Percentiles rank a stretch among this genome's conserved stretches.
These are phyloP conservation scores for Phlebopus sp. DNA, from an alignment of 1,284 basidiomycete species.

Conservation along the genomic window DNA sequence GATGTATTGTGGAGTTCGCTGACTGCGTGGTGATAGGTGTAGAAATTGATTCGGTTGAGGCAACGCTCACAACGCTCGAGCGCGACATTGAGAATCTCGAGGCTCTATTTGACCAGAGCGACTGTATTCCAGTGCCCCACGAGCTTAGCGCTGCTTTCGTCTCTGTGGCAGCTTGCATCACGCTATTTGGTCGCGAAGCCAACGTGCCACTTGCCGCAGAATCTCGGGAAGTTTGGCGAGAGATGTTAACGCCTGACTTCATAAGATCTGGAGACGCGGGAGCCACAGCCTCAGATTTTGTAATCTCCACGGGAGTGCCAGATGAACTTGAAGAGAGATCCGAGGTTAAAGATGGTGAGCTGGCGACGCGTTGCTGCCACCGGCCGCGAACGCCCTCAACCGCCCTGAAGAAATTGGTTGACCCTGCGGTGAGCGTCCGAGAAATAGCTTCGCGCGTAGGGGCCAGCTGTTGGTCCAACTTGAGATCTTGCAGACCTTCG, in stretches of 20 bases:
- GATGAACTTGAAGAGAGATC: constrained; percentile 21
- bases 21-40: constrained; percentile 12
- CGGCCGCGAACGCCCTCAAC: constrained; percentile 81
- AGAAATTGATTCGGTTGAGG: constrained; percentile 21
- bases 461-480: constrained; percentile 84
- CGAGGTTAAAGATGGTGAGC: constrained; percentile 33
- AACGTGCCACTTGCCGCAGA: constrained; percentile 23
- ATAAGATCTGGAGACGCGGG: constrained; percentile 22
- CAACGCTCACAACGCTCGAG: constrained; percentile 22
- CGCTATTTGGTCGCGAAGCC: constrained; percentile 29
- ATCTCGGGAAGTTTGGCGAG: constrained; percentile 29
- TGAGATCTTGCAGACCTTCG: constrained; percentile 89
- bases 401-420: constrained; percentile 82
- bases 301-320: constrained; percentile 45
- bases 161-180: constrained; percentile 33
- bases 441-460: constrained; percentile 85
- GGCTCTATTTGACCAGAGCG: constrained; percentile 49
- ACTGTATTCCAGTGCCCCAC: constrained; percentile 62
- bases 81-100: constrained; percentile 37
- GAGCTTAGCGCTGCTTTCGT: constrained; percentile 38
- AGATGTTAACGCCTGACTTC: constrained; percentile 27
- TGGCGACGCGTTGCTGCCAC: constrained; percentile 54
- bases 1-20: neutral
- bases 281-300: constrained; percentile 43
- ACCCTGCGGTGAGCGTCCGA: constrained; percentile 70